A percentile compares a stretch with the other conserved stretches of the same genome.
Evolutionary conservation across 345 rosid species (phyloP).

Genomic region (Eucalyptus dawsonii): DNA sequence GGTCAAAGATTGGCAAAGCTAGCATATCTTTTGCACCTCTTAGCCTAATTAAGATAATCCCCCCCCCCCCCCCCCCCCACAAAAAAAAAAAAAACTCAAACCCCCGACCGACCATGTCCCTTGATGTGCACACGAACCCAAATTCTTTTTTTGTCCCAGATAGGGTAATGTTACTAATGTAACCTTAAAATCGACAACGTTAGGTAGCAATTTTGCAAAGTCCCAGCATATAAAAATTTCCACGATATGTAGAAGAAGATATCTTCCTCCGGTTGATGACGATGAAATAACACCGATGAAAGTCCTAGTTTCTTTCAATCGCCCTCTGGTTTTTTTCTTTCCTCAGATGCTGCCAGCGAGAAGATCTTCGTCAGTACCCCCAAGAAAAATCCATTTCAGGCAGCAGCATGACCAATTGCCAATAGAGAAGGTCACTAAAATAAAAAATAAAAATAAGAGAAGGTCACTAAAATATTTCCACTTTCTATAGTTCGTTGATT

Average conservation of each 20-base stretch:
- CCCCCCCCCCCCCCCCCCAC: fast-evolving
- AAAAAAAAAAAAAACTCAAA: too few species aligned
- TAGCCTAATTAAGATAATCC: too few species aligned
- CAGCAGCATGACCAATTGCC: too few species aligned
- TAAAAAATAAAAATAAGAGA: neutral
- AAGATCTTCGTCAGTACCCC: neutral
- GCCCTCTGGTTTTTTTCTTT: neutral
- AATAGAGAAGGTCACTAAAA: too few species aligned
- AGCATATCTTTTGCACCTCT: too few species aligned
- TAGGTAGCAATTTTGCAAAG: neutral
- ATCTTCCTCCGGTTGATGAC: neutral
- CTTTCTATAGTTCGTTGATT: neutral
- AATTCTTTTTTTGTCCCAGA: fast-evolving
- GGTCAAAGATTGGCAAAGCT: too few species aligned
- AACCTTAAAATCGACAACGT: neutral
- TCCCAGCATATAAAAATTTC: fast-evolving
- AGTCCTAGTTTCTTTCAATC: neutral
- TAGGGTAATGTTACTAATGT: neutral
- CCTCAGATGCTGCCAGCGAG: neutral
- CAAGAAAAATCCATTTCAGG: too few species aligned
- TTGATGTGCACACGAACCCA: too few species aligned
- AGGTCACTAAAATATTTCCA: neutral
- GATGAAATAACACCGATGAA: neutral
- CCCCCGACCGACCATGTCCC: too few species aligned
- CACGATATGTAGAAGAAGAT: neutral